A percentile compares a stretch with the other conserved stretches of the same genome.
phyloP scores from a whole-genome alignment of 345 rosid species.

The Crucihimalaya himalaica region DNA sequence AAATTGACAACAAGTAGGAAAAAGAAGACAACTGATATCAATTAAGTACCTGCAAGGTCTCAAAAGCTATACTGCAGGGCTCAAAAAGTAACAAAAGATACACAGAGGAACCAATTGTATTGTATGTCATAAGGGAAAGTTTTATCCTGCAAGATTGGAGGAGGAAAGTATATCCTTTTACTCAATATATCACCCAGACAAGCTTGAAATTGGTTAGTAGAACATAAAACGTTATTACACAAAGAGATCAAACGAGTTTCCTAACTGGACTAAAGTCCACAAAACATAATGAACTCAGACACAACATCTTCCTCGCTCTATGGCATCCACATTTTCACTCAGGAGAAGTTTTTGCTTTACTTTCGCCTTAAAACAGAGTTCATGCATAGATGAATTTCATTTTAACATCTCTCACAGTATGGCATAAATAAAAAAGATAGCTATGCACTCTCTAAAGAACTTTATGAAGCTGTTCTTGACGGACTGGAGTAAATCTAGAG shows the following conservation, averaged over 20 bases:
- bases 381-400: slow-evolving; percentile 4
- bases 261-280: slow-evolving; percentile 10
- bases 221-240: not conserved
- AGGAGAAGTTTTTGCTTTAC: not conserved
- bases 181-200: slow-evolving; percentile 13
- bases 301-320: slow-evolving; percentile 1
- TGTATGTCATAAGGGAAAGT: slow-evolving; percentile 44
- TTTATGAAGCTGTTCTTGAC: not conserved
- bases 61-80: slow-evolving; percentile 50
- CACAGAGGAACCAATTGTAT: slow-evolving; percentile 41
- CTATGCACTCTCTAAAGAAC: slow-evolving; percentile 9
- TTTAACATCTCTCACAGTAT: not conserved
- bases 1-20: not conserved
- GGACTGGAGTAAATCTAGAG: not conserved
- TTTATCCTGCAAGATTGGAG: slow-evolving; percentile 40
- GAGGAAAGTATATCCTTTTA: slow-evolving; percentile 5
- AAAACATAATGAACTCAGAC: slow-evolving; percentile 18
- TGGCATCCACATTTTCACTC: not conserved
- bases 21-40: not conserved
- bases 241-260: not conserved
- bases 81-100: slow-evolving; percentile 45
- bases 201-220: not conserved
- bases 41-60: slow-evolving; percentile 45
- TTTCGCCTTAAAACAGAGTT: not conserved
- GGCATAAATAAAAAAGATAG: not conserved